Evolutionary conservation across 1,139 yeast species (phyloP), one percentile per base, ranked within the genome.

Genomic region (Sugiyamaella novakii): DNA sequence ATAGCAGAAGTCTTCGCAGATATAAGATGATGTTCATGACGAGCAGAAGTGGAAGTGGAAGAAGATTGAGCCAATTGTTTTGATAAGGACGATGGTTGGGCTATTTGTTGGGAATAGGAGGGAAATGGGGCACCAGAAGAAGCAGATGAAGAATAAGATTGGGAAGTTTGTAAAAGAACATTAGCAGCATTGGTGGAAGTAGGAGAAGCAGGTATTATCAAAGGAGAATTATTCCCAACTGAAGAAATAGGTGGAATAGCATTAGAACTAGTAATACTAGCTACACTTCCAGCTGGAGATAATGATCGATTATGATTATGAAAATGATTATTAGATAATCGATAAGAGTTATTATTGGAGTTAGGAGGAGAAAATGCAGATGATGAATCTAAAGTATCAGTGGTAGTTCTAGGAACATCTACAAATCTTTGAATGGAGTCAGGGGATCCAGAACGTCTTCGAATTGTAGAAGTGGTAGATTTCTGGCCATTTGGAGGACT

Each of bases 131-230:
- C 5, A 22, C 8, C 8, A 12, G 11, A 5, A 31, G 25, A 25
- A 17, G 21, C 14, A 27, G 33, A 18, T 4, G 14, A 17, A 3
- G 43, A 39, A n/a, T 28, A 24, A 12, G 44, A 29, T 27, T 43
- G 45, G n/a, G 47, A 30, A 3, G 50, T 24, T 24, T 41, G 50
- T 5, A 38, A 12, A 3, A 47, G 37, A 12, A 48, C 45, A 17
- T 44, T 34, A 19, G 51, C 51, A 28, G 51, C 51, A 24, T 42
- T 43, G 5, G 48, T 24, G 28, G 47, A 39, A 14, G 43, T 33
- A 1, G 51, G 51, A 18, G 51, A 48, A 19, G 40, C 35, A 24
- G 51, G 51, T 1, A 18, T 25, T 18, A 43, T 24, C 8, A 43
- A 22, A n/a, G 47, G 47, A 17, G 51, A 34, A 8, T 31, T 21